Evolutionary conservation across 2,329 filamentous ascomycete species (phyloP).

Genomic region (Dothidotthia symphoricarpi): DNA sequence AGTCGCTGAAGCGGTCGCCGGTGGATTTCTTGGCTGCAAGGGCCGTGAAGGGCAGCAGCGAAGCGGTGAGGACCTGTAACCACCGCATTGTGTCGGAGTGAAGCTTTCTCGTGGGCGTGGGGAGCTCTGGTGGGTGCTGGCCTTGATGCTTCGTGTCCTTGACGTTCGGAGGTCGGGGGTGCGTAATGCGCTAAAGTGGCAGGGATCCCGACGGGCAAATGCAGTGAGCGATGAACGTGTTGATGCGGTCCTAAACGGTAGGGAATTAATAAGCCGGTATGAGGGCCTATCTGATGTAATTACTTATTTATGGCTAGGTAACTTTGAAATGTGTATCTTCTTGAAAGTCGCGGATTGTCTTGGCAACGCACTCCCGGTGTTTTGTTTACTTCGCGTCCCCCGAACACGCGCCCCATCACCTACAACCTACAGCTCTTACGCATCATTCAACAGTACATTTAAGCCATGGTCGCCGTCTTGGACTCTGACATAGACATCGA

Average conservation of each 20-base stretch:
- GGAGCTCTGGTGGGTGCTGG: conserved; percentile 10
- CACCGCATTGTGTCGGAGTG: conserved; percentile 60
- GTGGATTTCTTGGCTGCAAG: conserved; percentile 64
- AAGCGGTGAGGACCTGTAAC: conserved; percentile 60
- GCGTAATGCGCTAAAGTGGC: conserved; percentile 30
- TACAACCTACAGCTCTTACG: conserved; percentile 12
- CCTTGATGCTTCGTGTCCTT: conserved; percentile 33
- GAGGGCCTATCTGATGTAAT: too few species aligned
- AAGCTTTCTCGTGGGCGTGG: conserved; percentile 12
- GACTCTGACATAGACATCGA: conserved; percentile 27
- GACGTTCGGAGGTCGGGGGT: conserved; percentile 19
- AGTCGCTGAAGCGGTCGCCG: conserved; percentile 67
- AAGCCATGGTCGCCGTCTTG: conserved; percentile 26
- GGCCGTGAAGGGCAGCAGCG: conserved; percentile 60
- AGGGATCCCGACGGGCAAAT: conserved; percentile 13
- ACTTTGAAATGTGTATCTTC: too few species aligned
- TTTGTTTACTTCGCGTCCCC: conserved; percentile 40
- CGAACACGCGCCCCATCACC: conserved; percentile 13
- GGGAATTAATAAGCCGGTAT: too few species aligned
- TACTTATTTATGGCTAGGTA: too few species aligned
- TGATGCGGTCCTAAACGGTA: too few species aligned
- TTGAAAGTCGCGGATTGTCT: conserved; percentile 2
- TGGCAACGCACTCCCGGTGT: conserved; percentile 19
- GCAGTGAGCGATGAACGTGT: not conserved
- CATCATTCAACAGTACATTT: conserved; percentile 23